Evolutionary conservation across 495 filamentous ascomycete species (phyloP), one percentile per base, ranked within the genome.

Genomic region (Aspergillus baeticus): DNA sequence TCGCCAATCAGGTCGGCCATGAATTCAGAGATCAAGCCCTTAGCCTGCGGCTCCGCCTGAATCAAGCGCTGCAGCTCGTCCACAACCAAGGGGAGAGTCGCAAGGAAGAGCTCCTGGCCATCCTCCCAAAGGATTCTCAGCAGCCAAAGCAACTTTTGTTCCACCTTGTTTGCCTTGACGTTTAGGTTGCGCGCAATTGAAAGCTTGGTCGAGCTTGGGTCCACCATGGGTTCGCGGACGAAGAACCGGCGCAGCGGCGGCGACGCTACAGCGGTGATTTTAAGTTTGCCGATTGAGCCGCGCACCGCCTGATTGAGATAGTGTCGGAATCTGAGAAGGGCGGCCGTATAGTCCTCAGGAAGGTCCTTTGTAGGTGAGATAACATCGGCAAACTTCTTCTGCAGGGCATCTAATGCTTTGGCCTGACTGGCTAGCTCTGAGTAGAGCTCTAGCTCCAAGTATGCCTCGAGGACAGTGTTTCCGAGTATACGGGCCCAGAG

Each of bases 41-140:
- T 63, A 0, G 68, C 66, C 18, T 62, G 54, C 1, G 58, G 54
- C n/a, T 79, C 74, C 1, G 61, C 62, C 44, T 76, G 29, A 10
- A 78, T n/a, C 20, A 81, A 57, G n/a, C 72, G 66, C 29, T 79
- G 76, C 0, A 83, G 58, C 41, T 81, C 75, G 37, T 83, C 81
- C 23, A 78, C 41, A 4, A 80, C 5, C 10, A 55, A 56, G 4
- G 65, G 52, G 39, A 77, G 58, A 0, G 68, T 60, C 26, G 76
- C 43, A 15, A 66, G 62, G 33, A 50, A 42, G 5, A 45, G 10
- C 1, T 66, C 7, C 1, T 61, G 55, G 22, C 66, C 55, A 13
- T 45, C 22, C 14, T 69, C 62, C 44, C 39, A 64, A 0, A 76
- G 53, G 1, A 34, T 56, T 35, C 21, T 18, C 2, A 78, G 57